These are phyloP conservation scores for Oxyria digyna DNA, from an alignment of 148 eudicot species.

Conservation along the genomic window DNA sequence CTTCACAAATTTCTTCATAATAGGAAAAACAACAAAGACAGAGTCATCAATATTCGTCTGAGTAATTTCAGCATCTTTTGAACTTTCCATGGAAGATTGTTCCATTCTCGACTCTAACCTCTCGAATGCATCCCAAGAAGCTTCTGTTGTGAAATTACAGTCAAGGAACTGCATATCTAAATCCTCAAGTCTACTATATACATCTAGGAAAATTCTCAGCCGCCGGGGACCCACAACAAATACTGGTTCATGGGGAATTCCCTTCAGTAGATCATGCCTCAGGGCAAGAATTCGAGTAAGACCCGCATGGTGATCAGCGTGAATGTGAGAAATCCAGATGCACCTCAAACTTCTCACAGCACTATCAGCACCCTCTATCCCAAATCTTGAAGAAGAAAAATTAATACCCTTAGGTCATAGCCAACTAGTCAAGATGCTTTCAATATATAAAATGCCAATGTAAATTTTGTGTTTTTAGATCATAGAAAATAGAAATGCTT, in stretches of 20 bases:
- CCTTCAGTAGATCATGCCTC: slow-evolving; percentile 60
- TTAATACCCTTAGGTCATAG: background rate
- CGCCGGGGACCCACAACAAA: slow-evolving; percentile 77
- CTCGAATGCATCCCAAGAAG: slow-evolving; percentile 39
- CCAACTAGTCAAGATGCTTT: background rate
- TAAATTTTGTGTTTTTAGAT: background rate
- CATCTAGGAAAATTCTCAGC: slow-evolving; percentile 64
- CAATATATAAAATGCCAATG: too few relatives aligned
- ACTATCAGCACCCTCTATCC: slow-evolving; percentile 78
- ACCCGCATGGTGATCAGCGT: slow-evolving; percentile 98
- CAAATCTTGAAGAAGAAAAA: slow-evolving; percentile 56
- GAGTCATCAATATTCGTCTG: slow-evolving; percentile 23
- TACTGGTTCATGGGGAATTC: slow-evolving; percentile 57
- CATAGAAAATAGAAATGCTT: background rate
- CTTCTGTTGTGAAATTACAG: slow-evolving; percentile 73
- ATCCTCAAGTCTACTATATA: slow-evolving; percentile 77
- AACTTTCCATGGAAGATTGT: slow-evolving; percentile 9
- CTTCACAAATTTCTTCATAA: slow-evolving; percentile 30
- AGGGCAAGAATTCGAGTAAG: slow-evolving; percentile 85
- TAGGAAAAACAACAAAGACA: slow-evolving; percentile 21
- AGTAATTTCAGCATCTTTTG: slow-evolving; percentile 6
- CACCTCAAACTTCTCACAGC: slow-evolving; percentile 59
- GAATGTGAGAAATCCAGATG: slow-evolving; percentile 97
- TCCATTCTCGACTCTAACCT: slow-evolving; percentile 17
- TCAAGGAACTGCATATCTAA: slow-evolving; percentile 84